A percentile compares a stretch with the other conserved stretches of the same genome.
These are phyloP conservation scores for Schoenoplectus triqueter DNA, from an alignment of 202 grass and related monocot species.

Conservation along the genomic window DNA sequence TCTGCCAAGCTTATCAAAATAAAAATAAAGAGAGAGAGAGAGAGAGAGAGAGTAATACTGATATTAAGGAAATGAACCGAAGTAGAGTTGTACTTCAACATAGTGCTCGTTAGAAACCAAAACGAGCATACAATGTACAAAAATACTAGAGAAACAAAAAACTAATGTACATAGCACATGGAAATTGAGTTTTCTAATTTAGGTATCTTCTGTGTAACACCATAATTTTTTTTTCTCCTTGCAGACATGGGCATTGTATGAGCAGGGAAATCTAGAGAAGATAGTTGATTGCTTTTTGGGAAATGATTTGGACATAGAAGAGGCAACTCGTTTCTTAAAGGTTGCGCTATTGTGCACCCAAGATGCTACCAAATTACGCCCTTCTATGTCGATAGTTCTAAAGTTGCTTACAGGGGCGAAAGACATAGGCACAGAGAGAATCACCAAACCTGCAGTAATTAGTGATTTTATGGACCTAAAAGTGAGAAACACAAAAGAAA, in stretches of 20 bases:
- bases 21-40: no score
- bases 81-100: neutral
- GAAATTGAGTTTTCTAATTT: neutral
- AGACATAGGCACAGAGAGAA: conserved; percentile 45
- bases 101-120: neutral
- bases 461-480: conserved; percentile 79
- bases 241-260: conserved; percentile 75
- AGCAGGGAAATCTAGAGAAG: conserved; percentile 52
- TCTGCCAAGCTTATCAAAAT: no score
- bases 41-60: neutral
- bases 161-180: neutral
- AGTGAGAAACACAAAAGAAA: conserved; percentile 48
- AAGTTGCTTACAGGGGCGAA: conserved; percentile 65
- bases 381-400: conserved; percentile 62
- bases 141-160: neutral
- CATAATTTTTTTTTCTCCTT: conserved; percentile 20
- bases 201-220: conserved; percentile 17
- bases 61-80: neutral
- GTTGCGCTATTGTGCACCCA: conserved; percentile 86
- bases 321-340: conserved; percentile 75
- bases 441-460: conserved; percentile 74
- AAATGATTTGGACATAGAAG: conserved; percentile 51
- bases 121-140: conserved; percentile 10
- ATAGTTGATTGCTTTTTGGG: conserved; percentile 66
- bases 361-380: conserved; percentile 71